Base-by-base conservation (phyloP, 352 stramenopile species). In the Phytophthora parvispora region DNA sequence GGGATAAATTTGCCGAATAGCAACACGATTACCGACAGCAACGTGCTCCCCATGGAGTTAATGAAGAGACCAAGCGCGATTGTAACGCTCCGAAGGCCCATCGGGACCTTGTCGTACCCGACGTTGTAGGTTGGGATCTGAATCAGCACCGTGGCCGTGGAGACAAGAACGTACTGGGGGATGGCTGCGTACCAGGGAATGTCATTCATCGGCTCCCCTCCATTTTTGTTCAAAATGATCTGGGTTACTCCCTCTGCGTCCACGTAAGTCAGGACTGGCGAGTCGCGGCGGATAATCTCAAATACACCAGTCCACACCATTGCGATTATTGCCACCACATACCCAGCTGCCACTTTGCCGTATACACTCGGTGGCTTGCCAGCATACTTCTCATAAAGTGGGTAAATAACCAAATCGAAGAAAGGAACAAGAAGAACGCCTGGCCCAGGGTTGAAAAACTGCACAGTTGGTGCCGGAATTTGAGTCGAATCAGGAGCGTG, bases 11-110 rank as follows among this genome's bases (percentile, higher is more conserved):
- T 74, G 51, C 62, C 49, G 67, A 89, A 89, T 49, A 90, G 73
- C 60, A 90, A 77, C 48, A 83, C 85, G 65, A 89, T 84, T 16
- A 80, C 74, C 12, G 80, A 87, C 28, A 81, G 77, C 52, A 84
- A 68, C 34, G 71, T 83, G 40, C 60, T 81, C 52, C 80, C 80
- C 82, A 87, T 90, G 32, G 75, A 82, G 22, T 67, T 66, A 16
- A 74, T 64, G 51, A 79, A 82, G 48, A 77, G 67, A 9, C 63
- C 60, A 25, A 82, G 63, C 43, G 70, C 74, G 31, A 79, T 69
- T 16, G 66, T 77, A 29, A 71, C 75, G 18, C 52, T 58, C 43
- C 63, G 58, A 60, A 79, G 74, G 40, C 16, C 60, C 48, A 42
- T 32, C 4, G 74, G 74, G 20, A 78, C 69, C 38, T 81, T 70